Evolutionary conservation across 2,329 filamentous ascomycete species (phyloP), one percentile per base, ranked within the genome.

Genomic region (Nothophaeocryptopus gaeumannii): DNA sequence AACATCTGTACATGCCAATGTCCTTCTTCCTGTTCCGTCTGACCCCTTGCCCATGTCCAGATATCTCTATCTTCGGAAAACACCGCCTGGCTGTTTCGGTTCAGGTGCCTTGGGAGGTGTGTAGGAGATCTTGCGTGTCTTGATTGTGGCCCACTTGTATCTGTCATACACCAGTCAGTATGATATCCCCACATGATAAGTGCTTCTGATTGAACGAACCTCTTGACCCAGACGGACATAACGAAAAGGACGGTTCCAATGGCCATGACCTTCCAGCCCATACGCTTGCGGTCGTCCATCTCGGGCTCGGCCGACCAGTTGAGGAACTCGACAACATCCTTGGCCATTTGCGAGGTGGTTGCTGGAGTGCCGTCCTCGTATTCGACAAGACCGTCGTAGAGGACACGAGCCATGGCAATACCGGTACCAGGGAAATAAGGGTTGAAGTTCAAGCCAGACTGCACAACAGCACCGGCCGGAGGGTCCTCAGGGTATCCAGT

Each of bases 221-320:
- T 85, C 88, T 99, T 99, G 61, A 97, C 86, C 90, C 91, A 99
- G 65, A 99, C 83, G 72, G 88, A 95, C 67, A 97, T 67, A 50
- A 89, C 89, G 70, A 89, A 87, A 58, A 99, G 79, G 55, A 85
- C 82, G 55, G 86, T 80, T 47, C 84, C 83, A 61, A 96, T 82
- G 61, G 87, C 84, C 64, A 99, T 73, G 47, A 95, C 88, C 85
- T 99, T 97, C 82, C 95, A 84, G 67, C 93, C 93, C 93, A 97
- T 99, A 80, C 90, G 93, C 88, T 99, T 99, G 71, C 93, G 88
- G 71, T 96, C 86, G 70, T 99, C 93, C 90, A 96, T 96, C 81
- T 99, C 93, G 41, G 93, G 93, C 79, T 99, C 93, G 51, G 93
- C 91, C 47, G 93, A 82, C 93, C 93, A 99, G 85, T 99, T 97